Evolutionary conservation across 2,329 filamentous ascomycete species (phyloP).

Genomic region (Cladobotryum mycophilum): DNA sequence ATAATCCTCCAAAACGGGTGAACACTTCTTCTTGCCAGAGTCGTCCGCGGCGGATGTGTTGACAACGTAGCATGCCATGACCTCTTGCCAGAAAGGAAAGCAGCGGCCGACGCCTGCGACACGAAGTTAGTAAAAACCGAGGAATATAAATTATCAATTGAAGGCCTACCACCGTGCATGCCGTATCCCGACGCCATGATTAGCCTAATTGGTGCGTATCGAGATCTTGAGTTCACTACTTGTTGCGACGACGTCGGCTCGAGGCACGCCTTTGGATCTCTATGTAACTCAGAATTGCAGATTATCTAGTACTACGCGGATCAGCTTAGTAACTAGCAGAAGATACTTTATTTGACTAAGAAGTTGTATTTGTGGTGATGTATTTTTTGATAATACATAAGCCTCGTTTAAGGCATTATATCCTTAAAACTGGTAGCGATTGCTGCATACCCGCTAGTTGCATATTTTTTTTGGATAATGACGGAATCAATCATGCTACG

Average conservation of each 20-base stretch:
- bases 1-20: conserved; percentile 84
- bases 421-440: not conserved
- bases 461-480: conserved; percentile 4
- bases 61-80: conserved; percentile 95
- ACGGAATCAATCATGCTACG: conserved; percentile 8
- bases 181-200: conserved; percentile 78
- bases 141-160: not conserved
- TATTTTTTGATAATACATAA: not conserved
- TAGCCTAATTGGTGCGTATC: conserved; percentile 19
- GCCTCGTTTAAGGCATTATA: not conserved
- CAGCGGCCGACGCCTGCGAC: conserved; percentile 62
- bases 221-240: conserved; percentile 16
- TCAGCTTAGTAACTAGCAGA: not conserved
- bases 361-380: not conserved
- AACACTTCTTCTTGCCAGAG: conserved; percentile 81
- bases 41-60: conserved; percentile 77
- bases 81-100: conserved; percentile 99
- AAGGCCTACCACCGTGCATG: conserved; percentile 65
- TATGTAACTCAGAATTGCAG: not conserved
- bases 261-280: not conserved
- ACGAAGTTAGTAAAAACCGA: conserved; percentile 13
- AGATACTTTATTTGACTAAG: not conserved
- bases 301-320: too few relatives aligned
- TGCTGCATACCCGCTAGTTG: not conserved
- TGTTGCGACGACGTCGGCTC: conserved; percentile 3